Evolutionary conservation across 495 filamentous ascomycete genomes (phyloP).

Genomic region (Neurospora tetrasperma): DNA sequence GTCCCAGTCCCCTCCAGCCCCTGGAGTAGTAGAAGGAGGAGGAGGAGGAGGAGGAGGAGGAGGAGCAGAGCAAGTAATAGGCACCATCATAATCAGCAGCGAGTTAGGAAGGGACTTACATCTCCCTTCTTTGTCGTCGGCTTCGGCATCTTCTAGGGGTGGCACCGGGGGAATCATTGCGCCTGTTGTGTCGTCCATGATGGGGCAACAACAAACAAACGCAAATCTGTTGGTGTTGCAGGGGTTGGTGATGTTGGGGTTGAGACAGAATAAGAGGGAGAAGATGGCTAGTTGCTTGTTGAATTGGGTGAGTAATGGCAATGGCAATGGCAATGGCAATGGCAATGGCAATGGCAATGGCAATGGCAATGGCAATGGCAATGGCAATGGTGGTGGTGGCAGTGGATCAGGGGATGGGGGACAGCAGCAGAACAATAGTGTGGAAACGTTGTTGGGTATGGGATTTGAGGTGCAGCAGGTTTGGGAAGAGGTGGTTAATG

Average conservation of each 20-base stretch:
- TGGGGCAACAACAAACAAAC: conserved; percentile 31
- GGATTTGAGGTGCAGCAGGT: conserved; percentile 65
- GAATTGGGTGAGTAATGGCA: conserved; percentile 49
- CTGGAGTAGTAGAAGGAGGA: no score
- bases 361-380: not conserved
- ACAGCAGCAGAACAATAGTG: conserved; percentile 42
- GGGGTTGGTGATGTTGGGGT: conserved; percentile 69
- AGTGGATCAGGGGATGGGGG: not conserved
- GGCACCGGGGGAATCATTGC: conserved; percentile 54
- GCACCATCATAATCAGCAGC: conserved; percentile 76
- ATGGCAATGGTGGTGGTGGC: not conserved
- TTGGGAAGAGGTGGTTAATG: conserved; percentile 73
- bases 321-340: not conserved
- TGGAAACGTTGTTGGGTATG: conserved; percentile 62
- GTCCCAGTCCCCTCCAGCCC: conserved; percentile 6
- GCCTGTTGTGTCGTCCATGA: conserved; percentile 48
- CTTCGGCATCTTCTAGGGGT: no score
- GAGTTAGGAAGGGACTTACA: conserved; percentile 44
- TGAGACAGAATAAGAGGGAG: conserved; percentile 71
- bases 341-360: no score
- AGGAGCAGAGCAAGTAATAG: conserved; percentile 49
- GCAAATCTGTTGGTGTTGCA: conserved; percentile 52
- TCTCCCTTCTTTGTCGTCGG: conserved; percentile 34
- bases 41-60: no score
- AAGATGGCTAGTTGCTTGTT: conserved; percentile 48